Evolutionary conservation across 1,139 yeast species (phyloP), one percentile per base, ranked within the genome.

Genomic region (Protomyces arabidopsidicola): DNA sequence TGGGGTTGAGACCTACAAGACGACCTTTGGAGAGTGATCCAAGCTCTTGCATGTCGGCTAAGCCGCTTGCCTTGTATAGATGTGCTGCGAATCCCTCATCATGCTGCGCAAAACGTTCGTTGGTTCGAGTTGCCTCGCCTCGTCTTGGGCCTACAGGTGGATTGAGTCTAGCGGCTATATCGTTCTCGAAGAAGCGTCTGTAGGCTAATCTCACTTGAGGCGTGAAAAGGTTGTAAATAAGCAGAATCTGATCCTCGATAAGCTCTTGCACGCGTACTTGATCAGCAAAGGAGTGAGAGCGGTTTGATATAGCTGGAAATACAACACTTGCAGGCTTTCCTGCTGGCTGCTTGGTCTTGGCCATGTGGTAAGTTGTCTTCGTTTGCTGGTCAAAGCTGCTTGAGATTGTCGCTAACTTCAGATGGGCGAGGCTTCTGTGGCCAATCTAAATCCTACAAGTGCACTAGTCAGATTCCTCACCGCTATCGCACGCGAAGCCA

Each of bases 71-170:
- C 24, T 4, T 20, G 9, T 45, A 54, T n/a, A 60, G 52, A 14
- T 71, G 70, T 2, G 71, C 69, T 0, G 86, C 77, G 0, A 83
- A 75, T 0, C 67, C 67, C 0, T 67, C 55, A 69, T 84, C 85
- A 3, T 74, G 74, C 6, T 81, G 67, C 1, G 79, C 72, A 4
- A 78, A 75, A 31, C 89, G 72, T 69, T 84, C 88, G 69, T 85
- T 85, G 50, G 79, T 80, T 45, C 89, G 74, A 0, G 84, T 82
- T 1, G 88, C 88, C 69, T 84, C 84, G 20, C 78, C 81, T 68
- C 76, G 81, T 52, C 81, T 34, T 3, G 64, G 64, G 12, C 51
- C 45, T 4, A 24, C 35, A 3, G 62, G 62, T n/a, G n/a, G 35
- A 2, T 52, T 14, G 14, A 55, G 51, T 18, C 12, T 45, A 14